phyloP scores from a whole-genome alignment of 345 rosid genomes.

The Gossypium anomalum region DNA sequence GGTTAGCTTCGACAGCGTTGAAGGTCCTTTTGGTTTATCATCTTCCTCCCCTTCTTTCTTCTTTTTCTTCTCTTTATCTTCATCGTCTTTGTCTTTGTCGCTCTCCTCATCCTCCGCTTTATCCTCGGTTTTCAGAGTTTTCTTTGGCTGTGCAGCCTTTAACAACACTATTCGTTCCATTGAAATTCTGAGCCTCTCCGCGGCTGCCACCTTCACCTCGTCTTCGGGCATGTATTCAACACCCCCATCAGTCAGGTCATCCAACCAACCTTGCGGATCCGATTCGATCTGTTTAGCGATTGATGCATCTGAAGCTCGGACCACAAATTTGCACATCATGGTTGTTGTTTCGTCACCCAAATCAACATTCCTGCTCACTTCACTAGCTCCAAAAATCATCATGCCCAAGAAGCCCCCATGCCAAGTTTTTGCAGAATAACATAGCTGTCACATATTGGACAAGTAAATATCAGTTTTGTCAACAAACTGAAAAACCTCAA shows the following conservation, averaged over 20 bases:
- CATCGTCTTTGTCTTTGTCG: slow-evolving; percentile 16
- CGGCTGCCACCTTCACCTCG: slow-evolving; percentile 85
- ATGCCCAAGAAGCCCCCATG: slow-evolving; percentile 87
- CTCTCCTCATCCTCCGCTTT: slow-evolving; percentile 35
- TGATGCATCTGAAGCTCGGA: slow-evolving; percentile 91
- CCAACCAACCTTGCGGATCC: slow-evolving; percentile 92
- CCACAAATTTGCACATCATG: slow-evolving; percentile 96
- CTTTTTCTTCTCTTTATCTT: slow-evolving; percentile 24
- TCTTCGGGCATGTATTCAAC: slow-evolving; percentile 98
- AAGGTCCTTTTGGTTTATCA: slow-evolving; percentile 55
- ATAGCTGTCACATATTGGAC: slow-evolving; percentile 47
- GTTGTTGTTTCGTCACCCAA: slow-evolving; percentile 95
- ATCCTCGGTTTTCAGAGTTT: slow-evolving; percentile 50
- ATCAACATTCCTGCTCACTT: slow-evolving; percentile 96
- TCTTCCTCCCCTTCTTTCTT: slow-evolving; percentile 35
- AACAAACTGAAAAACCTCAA: background rate
- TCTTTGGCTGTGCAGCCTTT: slow-evolving; percentile 82
- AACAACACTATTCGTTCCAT: slow-evolving; percentile 90
- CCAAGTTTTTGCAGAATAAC: slow-evolving; percentile 98
- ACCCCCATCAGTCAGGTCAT: slow-evolving; percentile 89
- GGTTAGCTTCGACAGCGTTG: slow-evolving; percentile 70
- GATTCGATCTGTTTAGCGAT: slow-evolving; percentile 90
- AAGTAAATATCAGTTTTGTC: background rate
- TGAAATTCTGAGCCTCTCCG: slow-evolving; percentile 83
- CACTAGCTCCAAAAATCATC: slow-evolving; percentile 99